phyloP scores from a whole-genome alignment of 1,284 basidiomycete species.

The Tilletia walkeri region DNA sequence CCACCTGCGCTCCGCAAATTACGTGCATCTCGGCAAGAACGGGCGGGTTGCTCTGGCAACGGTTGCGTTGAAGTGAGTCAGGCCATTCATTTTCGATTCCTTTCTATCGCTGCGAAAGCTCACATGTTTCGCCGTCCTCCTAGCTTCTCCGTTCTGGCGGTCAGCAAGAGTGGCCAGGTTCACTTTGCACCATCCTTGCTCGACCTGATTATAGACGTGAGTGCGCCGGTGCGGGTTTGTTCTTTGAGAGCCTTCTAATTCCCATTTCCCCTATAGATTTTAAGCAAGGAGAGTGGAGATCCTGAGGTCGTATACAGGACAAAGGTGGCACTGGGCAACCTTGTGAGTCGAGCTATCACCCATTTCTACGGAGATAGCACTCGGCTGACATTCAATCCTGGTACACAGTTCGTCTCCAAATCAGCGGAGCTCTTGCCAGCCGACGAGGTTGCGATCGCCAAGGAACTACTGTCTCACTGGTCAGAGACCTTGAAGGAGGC shows the following conservation, averaged over 20 bases:
- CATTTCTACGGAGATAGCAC: not conserved
- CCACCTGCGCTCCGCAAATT: constrained; percentile 34
- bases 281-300: constrained; percentile 64
- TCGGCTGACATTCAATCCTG: not conserved
- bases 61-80: constrained; percentile 71
- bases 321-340: constrained; percentile 82
- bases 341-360: constrained; percentile 59
- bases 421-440: constrained; percentile 4
- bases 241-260: not conserved
- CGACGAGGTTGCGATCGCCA: constrained; percentile 6
- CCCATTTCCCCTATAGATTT: constrained; percentile 10
- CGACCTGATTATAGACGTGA: constrained; percentile 40
- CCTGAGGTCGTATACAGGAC: constrained; percentile 80
- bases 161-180: not conserved
- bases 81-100: not conserved
- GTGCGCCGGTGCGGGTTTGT: not conserved
- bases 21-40: constrained; percentile 63
- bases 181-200: constrained; percentile 29
- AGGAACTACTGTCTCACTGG: constrained; percentile 16
- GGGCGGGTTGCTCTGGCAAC: constrained; percentile 74
- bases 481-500: constrained; percentile 9
- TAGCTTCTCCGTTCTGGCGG: constrained; percentile 17
- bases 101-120: no score
- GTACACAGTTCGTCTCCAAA: constrained; percentile 12
- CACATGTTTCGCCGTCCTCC: not conserved